Percentiles rank a stretch among this genome's conserved stretches.
These are phyloP conservation scores for Inga laurina DNA, from an alignment of 306 rosid genomes.

Conservation along the genomic window DNA sequence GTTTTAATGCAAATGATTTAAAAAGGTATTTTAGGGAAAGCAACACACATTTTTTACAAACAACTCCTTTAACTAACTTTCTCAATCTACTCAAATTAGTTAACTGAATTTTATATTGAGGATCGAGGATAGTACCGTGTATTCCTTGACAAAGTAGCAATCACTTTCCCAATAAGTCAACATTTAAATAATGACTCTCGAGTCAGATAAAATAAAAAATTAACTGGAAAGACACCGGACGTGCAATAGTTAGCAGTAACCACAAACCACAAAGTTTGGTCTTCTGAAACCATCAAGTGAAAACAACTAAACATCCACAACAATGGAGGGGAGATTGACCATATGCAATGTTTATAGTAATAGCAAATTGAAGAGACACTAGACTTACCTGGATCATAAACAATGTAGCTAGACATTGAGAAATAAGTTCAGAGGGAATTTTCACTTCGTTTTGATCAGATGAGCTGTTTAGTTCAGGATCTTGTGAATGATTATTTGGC, in stretches of 20 bases:
- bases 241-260: neutral
- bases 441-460: conserved; percentile 61
- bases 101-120: too few relatives aligned
- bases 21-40: too few relatives aligned
- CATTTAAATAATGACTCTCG: neutral
- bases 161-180: conserved; percentile 2
- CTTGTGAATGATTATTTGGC: conserved; percentile 43
- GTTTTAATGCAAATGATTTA: too few relatives aligned
- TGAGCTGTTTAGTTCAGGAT: conserved; percentile 48
- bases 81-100: too few relatives aligned
- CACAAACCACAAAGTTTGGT: neutral
- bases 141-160: neutral
- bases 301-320: conserved; percentile 22
- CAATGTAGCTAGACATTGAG: conserved; percentile 80
- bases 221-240: neutral
- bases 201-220: neutral
- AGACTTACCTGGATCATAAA: conserved; percentile 84
- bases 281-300: conserved; percentile 4
- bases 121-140: neutral
- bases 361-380: conserved; percentile 9
- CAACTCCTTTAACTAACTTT: too few relatives aligned
- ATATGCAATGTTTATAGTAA: conserved; percentile 28
- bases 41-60: too few relatives aligned
- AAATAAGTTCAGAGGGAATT: conserved; percentile 80
- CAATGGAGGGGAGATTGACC: conserved; percentile 15